A percentile compares a stretch with the other conserved stretches of the same genome.
phyloP scores from a whole-genome alignment of 2,329 filamentous ascomycete species.

The Aureobasidium sp. region DNA sequence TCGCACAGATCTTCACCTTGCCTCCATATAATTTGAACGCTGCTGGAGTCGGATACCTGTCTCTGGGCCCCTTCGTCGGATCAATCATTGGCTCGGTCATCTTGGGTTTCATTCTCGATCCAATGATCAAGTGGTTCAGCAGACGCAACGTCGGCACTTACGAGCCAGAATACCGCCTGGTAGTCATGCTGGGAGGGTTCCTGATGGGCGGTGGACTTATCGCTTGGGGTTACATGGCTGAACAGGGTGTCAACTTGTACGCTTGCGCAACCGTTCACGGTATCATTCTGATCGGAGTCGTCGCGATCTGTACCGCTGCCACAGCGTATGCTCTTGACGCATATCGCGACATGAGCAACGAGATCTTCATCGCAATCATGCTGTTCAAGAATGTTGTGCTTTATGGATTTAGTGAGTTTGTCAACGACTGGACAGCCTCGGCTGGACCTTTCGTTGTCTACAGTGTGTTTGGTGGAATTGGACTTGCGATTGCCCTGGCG shows the following conservation, averaged over 20 bases:
- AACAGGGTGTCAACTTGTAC: conserved; percentile 24
- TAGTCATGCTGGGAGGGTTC: too few relatives aligned
- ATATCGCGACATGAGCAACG: conserved; percentile 44
- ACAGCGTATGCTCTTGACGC: conserved; percentile 44
- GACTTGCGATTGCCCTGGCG: conserved; percentile 13
- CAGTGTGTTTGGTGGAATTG: conserved; percentile 39
- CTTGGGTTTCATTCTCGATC: too few relatives aligned
- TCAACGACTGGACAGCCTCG: conserved; percentile 46
- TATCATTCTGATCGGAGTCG: conserved; percentile 29
- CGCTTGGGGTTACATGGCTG: conserved; percentile 33
- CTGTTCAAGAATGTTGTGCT: conserved; percentile 51
- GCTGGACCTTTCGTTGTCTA: conserved; percentile 42
- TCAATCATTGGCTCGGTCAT: conserved; percentile 40
- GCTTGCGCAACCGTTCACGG: conserved; percentile 29
- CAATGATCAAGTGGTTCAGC: too few relatives aligned
- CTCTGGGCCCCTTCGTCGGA: conserved; percentile 46
- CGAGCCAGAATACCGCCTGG: too few relatives aligned
- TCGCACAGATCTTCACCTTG: conserved; percentile 54
- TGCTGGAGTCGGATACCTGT: conserved; percentile 49
- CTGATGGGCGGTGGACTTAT: too few relatives aligned
- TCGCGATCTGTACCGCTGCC: conserved; percentile 35
- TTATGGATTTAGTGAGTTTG: conserved; percentile 48
- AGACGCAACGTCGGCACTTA: too few relatives aligned
- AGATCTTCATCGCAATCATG: conserved; percentile 51
- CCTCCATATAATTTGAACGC: conserved; percentile 52